Evolutionary conservation across 2,329 filamentous ascomycete genomes (phyloP).

Genomic region (Ploettnerulaceae sp.): DNA sequence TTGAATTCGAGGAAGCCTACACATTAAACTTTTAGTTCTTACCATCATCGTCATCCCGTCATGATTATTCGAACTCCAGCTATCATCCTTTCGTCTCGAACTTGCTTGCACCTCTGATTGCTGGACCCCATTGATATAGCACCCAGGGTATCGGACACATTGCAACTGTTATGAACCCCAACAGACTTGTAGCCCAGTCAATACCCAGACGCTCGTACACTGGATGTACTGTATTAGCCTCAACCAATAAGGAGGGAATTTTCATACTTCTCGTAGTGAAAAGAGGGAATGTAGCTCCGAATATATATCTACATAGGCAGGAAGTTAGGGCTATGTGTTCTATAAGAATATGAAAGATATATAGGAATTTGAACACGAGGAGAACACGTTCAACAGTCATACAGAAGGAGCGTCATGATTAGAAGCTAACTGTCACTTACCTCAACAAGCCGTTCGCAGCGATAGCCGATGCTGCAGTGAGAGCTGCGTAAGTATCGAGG

Average conservation of each 20-base stretch:
- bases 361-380: too few species aligned
- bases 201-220: conserved; percentile 25
- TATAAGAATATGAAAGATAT: too few species aligned
- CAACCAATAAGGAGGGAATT: background rate
- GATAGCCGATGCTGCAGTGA: conserved; percentile 12
- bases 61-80: too few species aligned
- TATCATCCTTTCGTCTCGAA: background rate
- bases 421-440: too few species aligned
- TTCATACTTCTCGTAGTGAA: conserved; percentile 39
- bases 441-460: conserved; percentile 16
- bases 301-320: conserved; percentile 15
- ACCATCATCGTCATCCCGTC: too few species aligned
- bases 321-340: too few species aligned
- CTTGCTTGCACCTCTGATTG: conserved; percentile 3
- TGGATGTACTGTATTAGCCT: background rate
- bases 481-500: conserved; percentile 16
- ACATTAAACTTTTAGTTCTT: too few species aligned
- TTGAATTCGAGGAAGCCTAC: too few species aligned
- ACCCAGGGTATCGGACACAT: conserved; percentile 40
- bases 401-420: too few species aligned
- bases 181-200: conserved; percentile 37
- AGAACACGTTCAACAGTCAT: too few species aligned
- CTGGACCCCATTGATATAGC: conserved; percentile 36
- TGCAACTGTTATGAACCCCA: conserved; percentile 38
- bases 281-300: conserved; percentile 16